Evolutionary conservation across 2,329 filamentous ascomycete genomes (phyloP).

Genomic region (Pseudocercospora crystallina): DNA sequence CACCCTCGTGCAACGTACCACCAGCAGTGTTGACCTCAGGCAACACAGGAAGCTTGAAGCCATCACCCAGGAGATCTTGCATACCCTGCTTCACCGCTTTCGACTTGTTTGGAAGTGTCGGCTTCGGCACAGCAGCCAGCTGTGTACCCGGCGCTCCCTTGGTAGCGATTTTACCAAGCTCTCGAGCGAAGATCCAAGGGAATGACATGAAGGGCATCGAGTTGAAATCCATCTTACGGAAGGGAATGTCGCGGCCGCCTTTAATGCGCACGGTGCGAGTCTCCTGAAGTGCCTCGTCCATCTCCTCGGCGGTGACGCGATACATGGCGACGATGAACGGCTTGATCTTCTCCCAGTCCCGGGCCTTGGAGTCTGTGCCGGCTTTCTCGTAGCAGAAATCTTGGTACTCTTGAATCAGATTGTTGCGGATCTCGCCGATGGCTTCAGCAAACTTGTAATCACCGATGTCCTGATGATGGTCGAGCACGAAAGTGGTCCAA

Average conservation of each 20-base stretch:
- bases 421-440: conserved; percentile 66
- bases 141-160: conserved; percentile 6
- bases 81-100: conserved; percentile 9
- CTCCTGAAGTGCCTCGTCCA: conserved; percentile 59
- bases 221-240: conserved; percentile 43
- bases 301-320: conserved; percentile 71
- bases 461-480: conserved; percentile 66
- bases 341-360: conserved; percentile 59
- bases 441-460: conserved; percentile 89
- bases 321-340: conserved; percentile 88
- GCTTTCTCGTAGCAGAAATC: conserved; percentile 65
- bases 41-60: conserved; percentile 16
- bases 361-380: conserved; percentile 40
- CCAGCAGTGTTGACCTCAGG: conserved; percentile 15
- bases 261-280: conserved; percentile 42
- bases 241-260: conserved; percentile 40
- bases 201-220: conserved; percentile 85
- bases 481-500: conserved; percentile 81
- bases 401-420: conserved; percentile 68
- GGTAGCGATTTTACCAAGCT: conserved; percentile 69
- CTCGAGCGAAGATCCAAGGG: conserved; percentile 81
- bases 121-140: conserved; percentile 12
- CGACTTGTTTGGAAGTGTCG: conserved; percentile 13
- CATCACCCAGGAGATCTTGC: conserved; percentile 12
- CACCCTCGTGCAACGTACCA: conserved; percentile 20